Base-by-base conservation (phyloP, 345 rosid genomes). In the Heritiera fomes region DNA sequence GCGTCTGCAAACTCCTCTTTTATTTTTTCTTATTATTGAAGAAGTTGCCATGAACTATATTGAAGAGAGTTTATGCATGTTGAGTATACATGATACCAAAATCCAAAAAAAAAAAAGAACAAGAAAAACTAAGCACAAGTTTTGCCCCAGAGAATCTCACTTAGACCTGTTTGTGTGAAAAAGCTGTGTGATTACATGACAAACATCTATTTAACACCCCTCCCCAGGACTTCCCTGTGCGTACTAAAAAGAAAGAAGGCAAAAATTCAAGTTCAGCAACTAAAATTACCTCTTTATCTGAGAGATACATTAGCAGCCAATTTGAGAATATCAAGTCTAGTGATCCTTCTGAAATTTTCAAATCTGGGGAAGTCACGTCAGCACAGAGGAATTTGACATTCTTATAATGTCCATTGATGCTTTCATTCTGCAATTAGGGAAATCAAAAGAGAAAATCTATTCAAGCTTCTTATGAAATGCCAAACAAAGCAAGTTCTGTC, bases 251-350 rank as follows among this genome's bases (percentile, higher is more conserved):
- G 34, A 12, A 1, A 2, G 7, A 47, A 46, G 12, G 15, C 23
- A 23, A 56, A 73, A 7, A 13, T 49, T 8, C 30, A 17, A 18
- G 20, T 49, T 49, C 46, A 65, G 47, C 41, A 41, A 75, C 18
- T 30, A 59, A 75, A n/a, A 32, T 68, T 68, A 96, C 98, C 97
- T 95, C 98, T 67, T 87, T 75, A 73, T 96, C 98, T 49, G 97
- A 91, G 60, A 96, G 99, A 87, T 94, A 94, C 99, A 92, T 96
- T 4, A 96, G 95, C 60, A 96, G 91, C 98, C 98, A 96, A 85
- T 96, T 94, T 1, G 99, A 96, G 83, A 96, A 96, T 40, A 94
- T 87, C 78, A 96, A 81, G 85, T 92, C 98, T 78, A 94, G 70
- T 7, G 98, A 92, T 65, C 75, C 94, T 53, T 90, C 87, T 3